These are phyloP conservation scores for Trichocladium antarcticum DNA, from an alignment of 495 filamentous ascomycete genomes.

Conservation along the genomic window DNA sequence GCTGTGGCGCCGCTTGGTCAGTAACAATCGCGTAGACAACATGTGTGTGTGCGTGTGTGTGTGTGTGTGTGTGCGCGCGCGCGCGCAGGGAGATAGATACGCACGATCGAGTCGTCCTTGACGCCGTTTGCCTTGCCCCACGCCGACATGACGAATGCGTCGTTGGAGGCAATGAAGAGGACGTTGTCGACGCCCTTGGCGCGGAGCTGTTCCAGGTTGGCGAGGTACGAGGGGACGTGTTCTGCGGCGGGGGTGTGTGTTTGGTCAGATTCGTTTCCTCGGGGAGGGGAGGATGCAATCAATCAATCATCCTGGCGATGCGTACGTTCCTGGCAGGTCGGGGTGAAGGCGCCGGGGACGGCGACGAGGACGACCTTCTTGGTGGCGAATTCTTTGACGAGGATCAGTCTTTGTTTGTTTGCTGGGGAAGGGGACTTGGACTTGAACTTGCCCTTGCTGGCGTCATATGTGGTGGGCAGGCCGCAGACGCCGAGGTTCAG, in stretches of 20 bases:
- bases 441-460: slow-evolving; percentile 57
- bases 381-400: slow-evolving; percentile 52
- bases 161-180: slow-evolving; percentile 79
- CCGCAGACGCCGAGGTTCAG: slow-evolving; percentile 63
- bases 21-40: no score
- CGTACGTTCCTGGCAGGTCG: slow-evolving; percentile 78
- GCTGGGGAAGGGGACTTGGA: no score
- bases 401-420: not conserved
- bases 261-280: no score
- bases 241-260: no score
- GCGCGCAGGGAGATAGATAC: slow-evolving; percentile 24
- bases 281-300: no score
- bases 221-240: slow-evolving; percentile 80
- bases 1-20: no score
- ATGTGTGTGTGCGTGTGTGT: no score
- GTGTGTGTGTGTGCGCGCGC: no score
- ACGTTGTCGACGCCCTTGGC: slow-evolving; percentile 79
- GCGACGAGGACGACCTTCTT: slow-evolving; percentile 90
- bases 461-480: slow-evolving; percentile 66
- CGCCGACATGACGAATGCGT: slow-evolving; percentile 85
- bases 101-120: slow-evolving; percentile 66
- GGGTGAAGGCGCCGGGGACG: slow-evolving; percentile 92
- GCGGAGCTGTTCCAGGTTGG: slow-evolving; percentile 59
- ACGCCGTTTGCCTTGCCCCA: slow-evolving; percentile 92
- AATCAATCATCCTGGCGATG: no score